Base-by-base conservation (phyloP, 1,139 yeast genomes). In the Kodamaea anthophila region DNA sequence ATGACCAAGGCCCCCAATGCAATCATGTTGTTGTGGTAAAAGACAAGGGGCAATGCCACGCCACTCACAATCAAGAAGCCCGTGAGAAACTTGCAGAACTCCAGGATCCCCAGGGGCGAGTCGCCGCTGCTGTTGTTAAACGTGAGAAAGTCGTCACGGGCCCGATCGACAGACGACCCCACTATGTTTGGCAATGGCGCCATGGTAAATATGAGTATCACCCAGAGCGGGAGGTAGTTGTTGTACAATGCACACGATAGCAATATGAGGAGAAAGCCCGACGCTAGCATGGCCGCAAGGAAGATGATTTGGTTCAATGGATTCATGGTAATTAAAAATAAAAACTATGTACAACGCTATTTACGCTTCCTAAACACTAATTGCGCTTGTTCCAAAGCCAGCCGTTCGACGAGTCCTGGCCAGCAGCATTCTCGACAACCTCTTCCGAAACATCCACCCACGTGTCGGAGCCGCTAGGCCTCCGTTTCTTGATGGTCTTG, bases 281-380 rank as follows among this genome's bases (percentile, higher is more conserved):
- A 59, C 1, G 93, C 88, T 26, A 82, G 60, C 24, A 81, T 66
- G 13, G 83, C 79, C 18, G 85, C 74, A 25, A 82, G 67, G 38
- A 77, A 78, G 40, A 81, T 78, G 42, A 82, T 77, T 47, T 77
- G 79, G 30, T 83, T 77, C 41, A 81, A 62, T 22, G 91, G 85
- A 37, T 73, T 67, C 47, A 43, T 43, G 4, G 21, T 18, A n/a
- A n/a, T n/a, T n/a, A n/a, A n/a, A n/a, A n/a, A n/a, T n/a, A n/a
- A n/a, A n/a, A n/a, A n/a, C n/a, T n/a, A n/a, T n/a, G n/a, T n/a
- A n/a, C n/a, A n/a, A n/a, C n/a, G n/a, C 9, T 16, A 16, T 16
- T 16, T 9, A 9, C 18, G 18, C 18, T 16, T 16, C 6, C n/a
- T n/a, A n/a, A n/a, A n/a, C n/a, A n/a, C n/a, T n/a, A 23, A 20